Base-by-base conservation (phyloP, 179 eudicot species). In the Spergularia azorica region DNA sequence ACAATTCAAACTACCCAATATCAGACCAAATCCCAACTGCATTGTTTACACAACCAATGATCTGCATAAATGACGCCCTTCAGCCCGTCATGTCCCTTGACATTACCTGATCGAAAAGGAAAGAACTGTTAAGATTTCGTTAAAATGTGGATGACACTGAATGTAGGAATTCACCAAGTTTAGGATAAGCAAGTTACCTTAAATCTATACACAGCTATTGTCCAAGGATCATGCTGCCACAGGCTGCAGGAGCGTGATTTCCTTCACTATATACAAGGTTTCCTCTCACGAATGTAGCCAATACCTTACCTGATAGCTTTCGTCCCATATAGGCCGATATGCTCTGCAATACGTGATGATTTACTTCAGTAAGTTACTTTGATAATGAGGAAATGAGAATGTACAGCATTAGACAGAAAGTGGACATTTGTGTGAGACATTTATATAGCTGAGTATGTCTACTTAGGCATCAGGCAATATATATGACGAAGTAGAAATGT, bases 321-420 rank as follows among this genome's bases (percentile, higher is more conserved):
- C 89, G 88, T 76, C 98, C 97, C 87, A 91, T 80, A 82, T 90
- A 95, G 52, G 99, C 98, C 2, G 99, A 91, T 74, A 88, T 91
- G 73, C 89, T 89, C 98, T 95, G 76, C 75, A 66, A 11, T 52
- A 39, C 52, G 79, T 55, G 9, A 12, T 17, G 54, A 71, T n/a
- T 26, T 1, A 67, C 0, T 67, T 9, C 6, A 43, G n/a, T n/a
- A 5, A 17, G 17, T 8, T 17, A 20, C 57, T 9, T 17, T 16
- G 10, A 66, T 20, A 56, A n/a, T 51, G 60, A 51, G 52, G 12
- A 16, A 43, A 43, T 43, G 48, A 43, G 48, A 43, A 4, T 43
- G 48, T 43, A 43, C 48, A 43, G 48, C 48, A 43, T 43, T 43
- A 43, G 8, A 43, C 48, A 56, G 14, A 56, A 39, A 38, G 63